Evolutionary conservation across 805 yeast genomes (phyloP), one percentile per base, ranked within the genome.

Genomic region (Yamadazyma kitorensis): DNA sequence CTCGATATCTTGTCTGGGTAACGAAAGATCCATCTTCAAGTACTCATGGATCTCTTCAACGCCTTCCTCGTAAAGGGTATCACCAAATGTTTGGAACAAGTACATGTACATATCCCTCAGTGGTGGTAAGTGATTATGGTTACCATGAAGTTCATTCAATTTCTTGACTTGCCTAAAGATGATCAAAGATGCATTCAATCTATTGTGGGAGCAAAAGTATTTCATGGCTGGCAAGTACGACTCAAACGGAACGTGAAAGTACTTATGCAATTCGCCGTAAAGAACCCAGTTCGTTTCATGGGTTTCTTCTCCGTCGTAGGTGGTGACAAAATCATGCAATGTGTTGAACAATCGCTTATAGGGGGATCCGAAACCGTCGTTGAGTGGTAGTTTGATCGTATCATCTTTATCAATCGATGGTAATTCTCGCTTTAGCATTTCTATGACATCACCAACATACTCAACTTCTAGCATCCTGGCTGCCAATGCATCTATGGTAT

Each of bases 11-110:
- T 78, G 70, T 38, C 68, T 73, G 2, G 52, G 52, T 26, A 82
- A 57, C 8, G 65, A 57, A 3, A 57, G 45, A 30, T 85, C 94
- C 70, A 80, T 71, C 36, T 82, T 79, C 51, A 81, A 59, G 29
- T 72, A 69, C 35, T 76, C 72, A 45, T 83, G 86, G 3, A 85
- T 55, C 37, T 79, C 82, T 31, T 64, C 64, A 12, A 83, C 76
- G 0, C 91, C 93, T 6, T 78, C 80, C 37, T 72, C 78, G 44
- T 79, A 84, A 21, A 69, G 57, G 33, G 62, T 60, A 31, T 68
- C 66, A 1, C 87, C 84, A 57, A 82, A 82, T 30, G 72, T 72
- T 33, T 71, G 64, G 51, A 85, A 78, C 16, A 84, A 54, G 43
- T 73, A 73, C 35, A 70, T 54, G 47, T 83, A 86, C 54, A 82